phyloP scores from a whole-genome alignment of 768 basidiomycete species.

The Gautieria morchelliformis region DNA sequence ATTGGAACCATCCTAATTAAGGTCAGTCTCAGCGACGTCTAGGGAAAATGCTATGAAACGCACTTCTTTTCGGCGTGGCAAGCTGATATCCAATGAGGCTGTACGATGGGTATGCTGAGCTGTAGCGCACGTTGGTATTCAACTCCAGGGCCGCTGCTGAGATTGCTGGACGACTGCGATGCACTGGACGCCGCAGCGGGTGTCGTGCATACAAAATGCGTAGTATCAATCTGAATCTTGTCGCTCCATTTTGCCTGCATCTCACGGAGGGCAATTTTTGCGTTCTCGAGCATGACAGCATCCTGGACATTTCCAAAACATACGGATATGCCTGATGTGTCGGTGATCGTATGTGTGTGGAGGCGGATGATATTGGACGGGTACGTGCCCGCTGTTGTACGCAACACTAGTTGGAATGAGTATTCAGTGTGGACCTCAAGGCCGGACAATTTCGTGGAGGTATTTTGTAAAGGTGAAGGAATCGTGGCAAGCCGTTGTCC shows the following conservation, averaged over 20 bases:
- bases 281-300: constrained; percentile 62
- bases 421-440: constrained; percentile 80
- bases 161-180: constrained; percentile 43
- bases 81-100: constrained; percentile 90
- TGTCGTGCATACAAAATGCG: constrained; percentile 94
- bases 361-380: constrained; percentile 77
- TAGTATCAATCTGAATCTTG: constrained; percentile 94
- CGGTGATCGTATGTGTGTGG: constrained; percentile 87
- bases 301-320: constrained; percentile 92
- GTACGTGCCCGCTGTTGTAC: constrained; percentile 86
- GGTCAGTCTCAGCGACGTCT: neutral
- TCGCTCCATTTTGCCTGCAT: constrained; percentile 91
- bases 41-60: constrained; percentile 15
- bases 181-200: constrained; percentile 48
- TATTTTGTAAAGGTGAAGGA: constrained; percentile 73
- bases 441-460: constrained; percentile 79
- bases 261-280: constrained; percentile 67
- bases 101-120: constrained; percentile 88
- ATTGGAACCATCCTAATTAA: constrained; percentile 77
- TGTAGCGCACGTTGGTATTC: constrained; percentile 95
- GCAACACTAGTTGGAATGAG: constrained; percentile 87
- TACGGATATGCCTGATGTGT: constrained; percentile 90
- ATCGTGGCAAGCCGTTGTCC: constrained; percentile 80
- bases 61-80: constrained; percentile 81
- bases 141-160: constrained; percentile 55